phyloP scores from a whole-genome alignment of 768 basidiomycete genomes.

The Pisolithus microcarpus region DNA sequence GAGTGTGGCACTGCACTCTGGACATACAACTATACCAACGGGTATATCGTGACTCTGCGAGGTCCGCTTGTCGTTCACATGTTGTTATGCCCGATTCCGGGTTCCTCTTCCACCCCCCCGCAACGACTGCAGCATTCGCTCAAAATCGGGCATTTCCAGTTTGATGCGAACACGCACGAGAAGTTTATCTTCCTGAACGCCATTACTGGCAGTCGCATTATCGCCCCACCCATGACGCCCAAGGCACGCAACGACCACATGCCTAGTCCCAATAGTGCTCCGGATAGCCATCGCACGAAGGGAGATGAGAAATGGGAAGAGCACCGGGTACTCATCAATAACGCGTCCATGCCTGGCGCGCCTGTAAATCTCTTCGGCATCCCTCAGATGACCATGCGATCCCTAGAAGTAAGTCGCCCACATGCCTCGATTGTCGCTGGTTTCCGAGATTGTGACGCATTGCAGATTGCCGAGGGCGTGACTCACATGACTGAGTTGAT shows the following conservation, averaged over 20 bases:
- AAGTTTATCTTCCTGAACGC: too few relatives aligned
- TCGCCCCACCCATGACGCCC: slow-evolving; percentile 37
- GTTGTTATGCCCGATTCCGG: slow-evolving; percentile 24
- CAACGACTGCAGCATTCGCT: slow-evolving; percentile 30
- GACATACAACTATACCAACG: slow-evolving; percentile 77
- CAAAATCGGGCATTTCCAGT: slow-evolving; percentile 68
- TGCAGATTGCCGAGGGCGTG: slow-evolving; percentile 73
- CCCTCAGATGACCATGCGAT: too few relatives aligned
- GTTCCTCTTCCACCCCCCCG: slow-evolving; percentile 4
- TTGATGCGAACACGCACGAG: slow-evolving; percentile 69
- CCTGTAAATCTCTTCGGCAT: too few relatives aligned
- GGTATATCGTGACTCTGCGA: slow-evolving; percentile 69
- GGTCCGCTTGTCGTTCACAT: slow-evolving; percentile 70
- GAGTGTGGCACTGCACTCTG: slow-evolving; percentile 71
- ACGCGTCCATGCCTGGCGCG: slow-evolving; percentile 49
- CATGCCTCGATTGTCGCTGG: background rate
- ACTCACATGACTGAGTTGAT: slow-evolving; percentile 76
- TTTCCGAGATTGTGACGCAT: slow-evolving; percentile 5
- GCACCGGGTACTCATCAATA: too few relatives aligned
- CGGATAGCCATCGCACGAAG: too few relatives aligned
- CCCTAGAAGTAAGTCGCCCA: too few relatives aligned
- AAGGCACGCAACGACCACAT: slow-evolving; percentile 24
- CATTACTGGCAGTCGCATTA: too few relatives aligned
- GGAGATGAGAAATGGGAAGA: too few relatives aligned
- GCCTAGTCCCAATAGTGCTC: too few relatives aligned